phyloP scores from a whole-genome alignment of 2,329 filamentous ascomycete genomes.

The Pseudogymnoascus sp. region DNA sequence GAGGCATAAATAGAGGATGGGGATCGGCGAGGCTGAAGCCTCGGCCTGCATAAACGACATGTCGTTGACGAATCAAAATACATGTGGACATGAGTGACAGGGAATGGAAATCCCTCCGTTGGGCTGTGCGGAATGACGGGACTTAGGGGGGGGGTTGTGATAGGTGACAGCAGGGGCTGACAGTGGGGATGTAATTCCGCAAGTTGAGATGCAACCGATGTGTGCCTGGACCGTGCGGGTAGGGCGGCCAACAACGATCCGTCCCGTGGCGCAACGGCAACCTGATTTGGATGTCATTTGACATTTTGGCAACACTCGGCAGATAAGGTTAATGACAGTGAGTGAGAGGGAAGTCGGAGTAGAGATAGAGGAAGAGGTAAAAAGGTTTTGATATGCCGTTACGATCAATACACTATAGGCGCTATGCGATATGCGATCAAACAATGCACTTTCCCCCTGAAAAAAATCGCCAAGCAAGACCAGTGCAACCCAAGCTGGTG shows the following conservation, averaged over 20 bases:
- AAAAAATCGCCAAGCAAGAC: neutral
- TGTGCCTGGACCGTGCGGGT: neutral
- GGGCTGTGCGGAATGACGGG: neutral
- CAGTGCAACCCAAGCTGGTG: neutral
- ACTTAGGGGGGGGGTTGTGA: neutral
- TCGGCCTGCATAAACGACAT: neutral
- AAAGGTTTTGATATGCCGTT: neutral
- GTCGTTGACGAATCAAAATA: neutral
- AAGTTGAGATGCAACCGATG: neutral
- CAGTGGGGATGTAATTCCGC: neutral
- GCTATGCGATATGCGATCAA: neutral
- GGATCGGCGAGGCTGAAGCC: neutral
- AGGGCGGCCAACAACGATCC: neutral
- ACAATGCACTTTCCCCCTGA: neutral
- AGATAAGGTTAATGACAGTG: no score
- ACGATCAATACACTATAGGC: neutral
- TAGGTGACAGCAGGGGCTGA: neutral
- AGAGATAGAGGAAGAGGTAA: neutral
- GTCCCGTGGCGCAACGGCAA: neutral
- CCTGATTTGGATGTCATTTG: neutral
- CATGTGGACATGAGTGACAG: neutral
- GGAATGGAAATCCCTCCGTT: neutral
- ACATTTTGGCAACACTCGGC: no score
- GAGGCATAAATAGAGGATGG: neutral
- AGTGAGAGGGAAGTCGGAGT: no score